Base-by-base conservation (phyloP, 2,329 filamentous ascomycete genomes). In the Dactylellina drechsleri region DNA sequence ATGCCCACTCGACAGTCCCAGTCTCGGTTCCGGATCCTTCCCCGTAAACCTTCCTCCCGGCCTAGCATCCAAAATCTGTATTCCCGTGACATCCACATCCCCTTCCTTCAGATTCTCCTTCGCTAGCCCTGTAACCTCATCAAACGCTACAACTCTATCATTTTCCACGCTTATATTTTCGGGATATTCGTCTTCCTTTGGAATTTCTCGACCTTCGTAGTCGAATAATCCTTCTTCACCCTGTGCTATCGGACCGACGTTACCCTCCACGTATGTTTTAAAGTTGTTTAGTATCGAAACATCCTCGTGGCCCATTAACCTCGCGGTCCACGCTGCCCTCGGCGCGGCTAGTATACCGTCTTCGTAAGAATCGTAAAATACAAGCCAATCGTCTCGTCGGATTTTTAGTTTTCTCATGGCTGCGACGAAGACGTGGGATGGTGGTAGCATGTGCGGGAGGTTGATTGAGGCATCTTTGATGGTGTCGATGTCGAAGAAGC, bases 201-300 rank as follows among this genome's bases (percentile, higher is more conserved):
- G 78, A 2, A 81, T 80, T 1, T 78, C 77, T 13, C 80, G 52
- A 2, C 5, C 26, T 54, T 68, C 60, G 18, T 76, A 68, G 15
- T 76, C 72, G 23, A n/a, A 36, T 13, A 65, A 36, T 77, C 61
- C 83, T 81, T 0, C 54, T 7, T 60, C 94, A 93, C n/a, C 88
- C 89, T 83, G 97, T 93, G 0, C 90, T 91, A 0, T 93, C 91
- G 77, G 89, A 87, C 0, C 91, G 92, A 50, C 28, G 1, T 64
- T 23, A 80, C 96, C 86, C 40, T 94, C 91, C 1, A 94, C 89
- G 92, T 93, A 99, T n/a, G 91, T 83, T 82, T 90, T 91, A 84
- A 97, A 99, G 84, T 99, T 99, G 84, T 99, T 96, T 66, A 99
- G 84, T 16, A 99, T 83, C 82, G 97, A 93, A 13, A 99, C 94